These are phyloP conservation scores for Malus orientalis DNA, from an alignment of 306 rosid genomes.

Conservation along the genomic window DNA sequence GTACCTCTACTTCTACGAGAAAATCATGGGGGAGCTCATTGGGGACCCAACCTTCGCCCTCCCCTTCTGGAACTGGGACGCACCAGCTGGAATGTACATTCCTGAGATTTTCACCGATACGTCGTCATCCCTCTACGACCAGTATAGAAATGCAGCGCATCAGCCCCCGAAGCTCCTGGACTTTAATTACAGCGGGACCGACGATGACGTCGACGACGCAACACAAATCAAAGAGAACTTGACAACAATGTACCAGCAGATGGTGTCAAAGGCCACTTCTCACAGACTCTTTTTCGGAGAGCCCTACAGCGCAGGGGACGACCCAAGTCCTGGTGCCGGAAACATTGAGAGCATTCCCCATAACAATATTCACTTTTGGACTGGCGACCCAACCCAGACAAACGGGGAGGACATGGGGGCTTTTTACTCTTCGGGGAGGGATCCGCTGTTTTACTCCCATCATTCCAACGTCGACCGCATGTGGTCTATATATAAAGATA, in stretches of 20 bases:
- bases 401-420: constrained; percentile 61
- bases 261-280: constrained; percentile 45
- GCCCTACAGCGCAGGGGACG: constrained; percentile 48
- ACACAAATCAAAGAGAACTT: constrained; percentile 19
- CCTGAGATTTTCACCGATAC: constrained; percentile 33
- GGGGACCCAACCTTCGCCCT: constrained; percentile 50
- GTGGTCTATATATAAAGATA: constrained; percentile 59
- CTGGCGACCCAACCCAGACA: constrained; percentile 37
- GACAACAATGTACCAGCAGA: constrained; percentile 52
- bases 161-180: constrained; percentile 45
- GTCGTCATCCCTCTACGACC: constrained; percentile 45
- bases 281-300: constrained; percentile 43
- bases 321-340: constrained; percentile 46
- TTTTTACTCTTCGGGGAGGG: constrained; percentile 63
- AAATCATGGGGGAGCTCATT: constrained; percentile 13
- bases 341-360: constrained; percentile 57
- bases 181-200: constrained; percentile 18
- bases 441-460: constrained; percentile 57
- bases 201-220: neutral
- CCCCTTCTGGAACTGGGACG: constrained; percentile 73
- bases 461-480: constrained; percentile 68
- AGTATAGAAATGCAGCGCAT: constrained; percentile 30
- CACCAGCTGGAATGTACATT: constrained; percentile 48
- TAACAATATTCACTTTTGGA: constrained; percentile 45
- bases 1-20: constrained; percentile 7